A percentile compares a stretch with the other conserved stretches of the same genome.
Evolutionary conservation across 352 stramenopile genomes (phyloP).

Genomic region (Globisporangium perplexum): DNA sequence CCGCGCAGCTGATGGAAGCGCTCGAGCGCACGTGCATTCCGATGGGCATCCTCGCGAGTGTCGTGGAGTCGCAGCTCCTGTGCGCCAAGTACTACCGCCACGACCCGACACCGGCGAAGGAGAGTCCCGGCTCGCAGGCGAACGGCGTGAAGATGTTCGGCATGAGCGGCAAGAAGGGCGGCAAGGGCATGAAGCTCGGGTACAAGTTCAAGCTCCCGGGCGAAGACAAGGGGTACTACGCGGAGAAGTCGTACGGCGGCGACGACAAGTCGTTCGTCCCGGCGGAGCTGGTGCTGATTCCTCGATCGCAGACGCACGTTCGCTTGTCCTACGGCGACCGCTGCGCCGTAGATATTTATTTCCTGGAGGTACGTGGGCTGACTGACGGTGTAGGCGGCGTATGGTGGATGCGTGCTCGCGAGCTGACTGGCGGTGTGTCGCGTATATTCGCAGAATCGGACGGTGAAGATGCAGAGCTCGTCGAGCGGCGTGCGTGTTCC

Average conservation of each 20-base stretch:
- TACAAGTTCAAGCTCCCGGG: conserved; percentile 86
- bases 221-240: conserved; percentile 83
- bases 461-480: conserved; percentile 80
- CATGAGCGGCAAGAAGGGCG: conserved; percentile 62
- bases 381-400: background rate
- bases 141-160: conserved; percentile 42
- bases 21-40: conserved; percentile 81
- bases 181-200: conserved; percentile 82
- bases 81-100: conserved; percentile 83
- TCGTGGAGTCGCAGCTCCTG: conserved; percentile 79
- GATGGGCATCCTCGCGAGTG: conserved; percentile 74
- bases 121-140: conserved; percentile 19
- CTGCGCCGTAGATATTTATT: conserved; percentile 89
- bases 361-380: conserved; percentile 58
- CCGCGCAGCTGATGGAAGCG: conserved; percentile 73
- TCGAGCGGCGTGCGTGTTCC: conserved; percentile 71
- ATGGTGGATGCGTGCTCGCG: background rate
- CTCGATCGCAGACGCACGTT: conserved; percentile 79
- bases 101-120: conserved; percentile 36
- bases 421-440: background rate
- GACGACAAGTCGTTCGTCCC: conserved; percentile 85
- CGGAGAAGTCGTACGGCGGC: conserved; percentile 77
- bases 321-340: conserved; percentile 79
- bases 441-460: conserved; percentile 52
- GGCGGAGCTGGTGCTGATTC: conserved; percentile 79